These are phyloP conservation scores for Oleoguttula mirabilis DNA, from an alignment of 495 filamentous ascomycete species.

Conservation along the genomic window DNA sequence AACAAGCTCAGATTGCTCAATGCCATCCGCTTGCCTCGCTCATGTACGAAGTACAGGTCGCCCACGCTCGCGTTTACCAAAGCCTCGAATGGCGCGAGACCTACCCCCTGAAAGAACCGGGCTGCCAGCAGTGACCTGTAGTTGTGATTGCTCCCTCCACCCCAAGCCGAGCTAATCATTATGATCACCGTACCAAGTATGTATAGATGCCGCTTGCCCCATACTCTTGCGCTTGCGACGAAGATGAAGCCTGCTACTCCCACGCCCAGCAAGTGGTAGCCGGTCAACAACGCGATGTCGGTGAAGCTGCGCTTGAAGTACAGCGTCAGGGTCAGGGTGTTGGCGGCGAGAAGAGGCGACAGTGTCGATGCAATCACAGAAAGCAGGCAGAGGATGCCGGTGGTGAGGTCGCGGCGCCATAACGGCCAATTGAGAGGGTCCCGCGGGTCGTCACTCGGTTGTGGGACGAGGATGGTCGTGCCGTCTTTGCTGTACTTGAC, in stretches of 20 bases:
- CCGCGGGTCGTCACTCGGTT: slow-evolving; percentile 30
- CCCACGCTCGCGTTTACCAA: slow-evolving; percentile 35
- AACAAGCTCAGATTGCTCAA: slow-evolving; percentile 79
- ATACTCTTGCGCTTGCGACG: slow-evolving; percentile 78
- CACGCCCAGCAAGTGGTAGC: slow-evolving; percentile 75
- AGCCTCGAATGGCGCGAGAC: slow-evolving; percentile 35
- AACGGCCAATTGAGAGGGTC: slow-evolving; percentile 73
- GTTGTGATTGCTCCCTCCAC: slow-evolving; percentile 51
- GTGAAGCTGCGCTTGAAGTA: slow-evolving; percentile 51
- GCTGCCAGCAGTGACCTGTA: slow-evolving; percentile 64
- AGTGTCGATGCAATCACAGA: slow-evolving; percentile 72
- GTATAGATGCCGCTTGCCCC: slow-evolving; percentile 85
- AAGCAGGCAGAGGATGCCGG: slow-evolving; percentile 60
- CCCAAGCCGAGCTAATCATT: slow-evolving; percentile 63
- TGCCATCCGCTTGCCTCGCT: slow-evolving; percentile 78
- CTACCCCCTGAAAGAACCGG: slow-evolving; percentile 34
- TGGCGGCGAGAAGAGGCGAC: slow-evolving; percentile 75
- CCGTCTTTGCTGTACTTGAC: slow-evolving; percentile 22
- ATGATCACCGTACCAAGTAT: slow-evolving; percentile 65
- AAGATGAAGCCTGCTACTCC: slow-evolving; percentile 70
- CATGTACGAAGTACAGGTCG: slow-evolving; percentile 33
- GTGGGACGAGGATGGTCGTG: slow-evolving; percentile 33
- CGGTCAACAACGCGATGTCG: slow-evolving; percentile 67
- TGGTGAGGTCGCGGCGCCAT: slow-evolving; percentile 74
- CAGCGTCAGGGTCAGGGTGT: slow-evolving; percentile 59